Evolutionary conservation across 2,329 filamentous ascomycete genomes (phyloP).

Genomic region (Plenodomus biglobosus): DNA sequence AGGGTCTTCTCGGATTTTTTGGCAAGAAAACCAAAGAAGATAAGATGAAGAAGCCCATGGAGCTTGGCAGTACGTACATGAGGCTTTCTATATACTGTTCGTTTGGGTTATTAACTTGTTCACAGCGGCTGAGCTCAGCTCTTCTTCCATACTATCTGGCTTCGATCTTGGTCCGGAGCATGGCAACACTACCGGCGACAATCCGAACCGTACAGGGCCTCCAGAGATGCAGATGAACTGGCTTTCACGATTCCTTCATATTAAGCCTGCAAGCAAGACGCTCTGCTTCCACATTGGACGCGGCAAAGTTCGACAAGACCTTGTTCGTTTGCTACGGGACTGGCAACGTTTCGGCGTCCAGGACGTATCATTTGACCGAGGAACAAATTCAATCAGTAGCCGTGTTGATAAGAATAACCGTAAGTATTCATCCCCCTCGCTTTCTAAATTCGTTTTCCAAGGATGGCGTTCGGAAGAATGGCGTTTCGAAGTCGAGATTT

Average conservation of each 20-base stretch:
- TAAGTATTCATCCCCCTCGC: conserved; percentile 52
- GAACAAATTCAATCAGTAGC: conserved; percentile 76
- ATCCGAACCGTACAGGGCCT: conserved; percentile 38
- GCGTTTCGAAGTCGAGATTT: conserved; percentile 19
- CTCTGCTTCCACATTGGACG: conserved; percentile 75
- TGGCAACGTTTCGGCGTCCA: conserved; percentile 82
- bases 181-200: conserved; percentile 49
- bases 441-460: conserved; percentile 17
- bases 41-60: conserved; percentile 35
- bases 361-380: conserved; percentile 76
- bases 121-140: conserved; percentile 29
- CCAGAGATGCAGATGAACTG: conserved; percentile 65
- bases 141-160: conserved; percentile 34
- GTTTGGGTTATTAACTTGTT: conserved; percentile 16
- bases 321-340: conserved; percentile 72
- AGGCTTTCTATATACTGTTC: background rate
- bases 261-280: conserved; percentile 77
- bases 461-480: conserved; percentile 16
- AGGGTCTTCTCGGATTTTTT: conserved; percentile 56
- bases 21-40: conserved; percentile 52
- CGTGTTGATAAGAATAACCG: conserved; percentile 75
- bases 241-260: conserved; percentile 84
- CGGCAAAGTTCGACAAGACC: conserved; percentile 73
- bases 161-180: conserved; percentile 40
- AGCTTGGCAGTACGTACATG: conserved; percentile 44